Evolutionary conservation across 2,329 filamentous ascomycete genomes (phyloP).

Genomic region (Trichoderma lentiforme): DNA sequence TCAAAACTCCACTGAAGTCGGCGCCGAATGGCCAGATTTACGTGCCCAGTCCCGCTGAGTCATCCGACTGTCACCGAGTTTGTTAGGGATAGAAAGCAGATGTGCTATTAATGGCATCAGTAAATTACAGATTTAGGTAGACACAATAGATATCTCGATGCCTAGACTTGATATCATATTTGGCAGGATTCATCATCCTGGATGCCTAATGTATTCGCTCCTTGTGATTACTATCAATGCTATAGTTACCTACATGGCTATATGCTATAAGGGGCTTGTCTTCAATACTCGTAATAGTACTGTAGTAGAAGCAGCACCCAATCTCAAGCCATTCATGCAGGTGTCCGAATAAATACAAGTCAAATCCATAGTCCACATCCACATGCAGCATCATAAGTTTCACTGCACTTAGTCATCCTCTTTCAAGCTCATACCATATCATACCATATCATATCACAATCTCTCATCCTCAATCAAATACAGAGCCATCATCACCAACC

Average conservation of each 20-base stretch:
- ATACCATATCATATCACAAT: not conserved
- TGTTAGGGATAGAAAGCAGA: not conserved
- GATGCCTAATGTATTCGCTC: not conserved
- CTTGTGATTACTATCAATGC: not conserved
- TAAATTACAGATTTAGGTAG: not conserved
- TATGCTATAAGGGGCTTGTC: not conserved
- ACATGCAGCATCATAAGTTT: not conserved
- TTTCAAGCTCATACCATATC: not conserved
- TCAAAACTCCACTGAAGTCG: slow-evolving; percentile 1
- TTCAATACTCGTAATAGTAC: not conserved
- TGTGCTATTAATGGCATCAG: not conserved
- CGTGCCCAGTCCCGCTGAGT: not conserved
- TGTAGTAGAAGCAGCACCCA: not conserved
- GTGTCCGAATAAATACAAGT: not conserved
- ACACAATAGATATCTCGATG: not conserved
- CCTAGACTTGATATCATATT: not conserved
- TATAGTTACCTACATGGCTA: not conserved
- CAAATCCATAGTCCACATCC: not conserved
- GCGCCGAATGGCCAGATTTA: slow-evolving; percentile 6
- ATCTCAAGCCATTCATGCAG: not conserved
- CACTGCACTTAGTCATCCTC: not conserved
- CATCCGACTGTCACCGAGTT: not conserved
- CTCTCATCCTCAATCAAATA: not conserved
- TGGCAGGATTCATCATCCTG: not conserved
- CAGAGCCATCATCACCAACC: not conserved